Evolutionary conservation across 257 asterid genomes (phyloP).

Genomic region (Solanum clarkiae): DNA sequence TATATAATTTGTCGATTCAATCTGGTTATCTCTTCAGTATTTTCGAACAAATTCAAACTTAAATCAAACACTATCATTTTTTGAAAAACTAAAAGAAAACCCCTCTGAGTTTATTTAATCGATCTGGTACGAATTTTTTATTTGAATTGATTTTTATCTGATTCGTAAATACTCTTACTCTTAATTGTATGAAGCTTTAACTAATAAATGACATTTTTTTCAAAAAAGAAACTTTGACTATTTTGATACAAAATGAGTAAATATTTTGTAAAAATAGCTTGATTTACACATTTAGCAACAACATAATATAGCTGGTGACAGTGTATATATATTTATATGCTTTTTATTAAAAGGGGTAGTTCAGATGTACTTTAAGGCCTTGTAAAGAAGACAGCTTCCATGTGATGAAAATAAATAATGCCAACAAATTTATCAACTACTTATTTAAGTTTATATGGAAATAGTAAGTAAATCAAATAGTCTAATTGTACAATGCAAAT

Average conservation of each 20-base stretch:
- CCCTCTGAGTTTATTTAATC: no score
- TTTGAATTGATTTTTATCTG: no score
- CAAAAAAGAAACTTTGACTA: neutral
- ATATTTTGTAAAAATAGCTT: neutral
- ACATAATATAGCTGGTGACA: neutral
- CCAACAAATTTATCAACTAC: conserved; percentile 11
- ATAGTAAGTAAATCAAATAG: neutral
- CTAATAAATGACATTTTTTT: neutral
- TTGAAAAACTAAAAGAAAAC: no score
- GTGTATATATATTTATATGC: neutral
- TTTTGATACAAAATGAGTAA: neutral
- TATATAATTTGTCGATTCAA: no score
- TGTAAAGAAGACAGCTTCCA: neutral
- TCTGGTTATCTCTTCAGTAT: no score
- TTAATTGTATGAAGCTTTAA: neutral
- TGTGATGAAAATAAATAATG: conserved; percentile 24
- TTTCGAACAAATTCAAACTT: no score
- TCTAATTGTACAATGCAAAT: neutral
- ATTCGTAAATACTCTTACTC: neutral
- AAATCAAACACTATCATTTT: no score
- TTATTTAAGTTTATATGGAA: neutral
- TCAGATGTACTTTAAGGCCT: neutral
- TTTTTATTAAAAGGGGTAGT: neutral
- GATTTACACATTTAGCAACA: neutral
- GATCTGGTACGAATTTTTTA: no score